These are phyloP conservation scores for Vaccinium corymbosum DNA, from an alignment of 148 eudicot species.

Conservation along the genomic window DNA sequence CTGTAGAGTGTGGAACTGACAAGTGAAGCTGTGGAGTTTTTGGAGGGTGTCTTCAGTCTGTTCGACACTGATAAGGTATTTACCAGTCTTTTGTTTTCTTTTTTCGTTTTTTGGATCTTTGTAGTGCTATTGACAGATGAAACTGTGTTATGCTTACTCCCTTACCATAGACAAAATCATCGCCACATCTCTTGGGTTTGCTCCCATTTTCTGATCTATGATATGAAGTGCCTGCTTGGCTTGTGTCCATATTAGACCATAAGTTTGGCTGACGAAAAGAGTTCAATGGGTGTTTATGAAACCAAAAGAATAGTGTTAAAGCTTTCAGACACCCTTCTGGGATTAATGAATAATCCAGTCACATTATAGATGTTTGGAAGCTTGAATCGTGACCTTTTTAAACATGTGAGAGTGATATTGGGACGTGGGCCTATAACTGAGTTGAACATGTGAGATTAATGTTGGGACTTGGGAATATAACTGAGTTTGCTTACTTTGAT, in stretches of 20 bases:
- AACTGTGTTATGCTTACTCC: not conserved
- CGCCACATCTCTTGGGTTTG: not conserved
- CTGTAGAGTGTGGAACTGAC: conserved; percentile 54
- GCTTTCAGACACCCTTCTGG: not conserved
- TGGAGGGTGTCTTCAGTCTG: conserved; percentile 51
- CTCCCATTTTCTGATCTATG: not conserved
- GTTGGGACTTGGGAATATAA: conserved; percentile 5
- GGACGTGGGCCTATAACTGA: not conserved
- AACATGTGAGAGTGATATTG: not conserved
- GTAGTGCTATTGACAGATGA: not conserved
- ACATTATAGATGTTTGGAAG: not conserved
- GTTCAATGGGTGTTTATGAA: not conserved
- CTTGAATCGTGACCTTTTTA: not conserved
- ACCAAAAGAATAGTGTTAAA: not conserved
- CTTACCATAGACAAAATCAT: not conserved
- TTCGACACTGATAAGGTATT: conserved; percentile 52
- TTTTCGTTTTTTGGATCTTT: not conserved
- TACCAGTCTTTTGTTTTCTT: not conserved
- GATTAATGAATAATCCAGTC: not conserved
- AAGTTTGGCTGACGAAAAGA: not conserved
- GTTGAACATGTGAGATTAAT: not conserved
- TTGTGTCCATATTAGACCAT: not conserved
- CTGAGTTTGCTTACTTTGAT: not conserved
- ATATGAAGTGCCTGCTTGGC: not conserved
- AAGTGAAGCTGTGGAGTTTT: conserved; percentile 53